Percentiles rank a stretch among this genome's conserved stretches.
phyloP scores from a whole-genome alignment of 2,329 filamentous ascomycete species.

The Ophioceras dolichostomum region DNA sequence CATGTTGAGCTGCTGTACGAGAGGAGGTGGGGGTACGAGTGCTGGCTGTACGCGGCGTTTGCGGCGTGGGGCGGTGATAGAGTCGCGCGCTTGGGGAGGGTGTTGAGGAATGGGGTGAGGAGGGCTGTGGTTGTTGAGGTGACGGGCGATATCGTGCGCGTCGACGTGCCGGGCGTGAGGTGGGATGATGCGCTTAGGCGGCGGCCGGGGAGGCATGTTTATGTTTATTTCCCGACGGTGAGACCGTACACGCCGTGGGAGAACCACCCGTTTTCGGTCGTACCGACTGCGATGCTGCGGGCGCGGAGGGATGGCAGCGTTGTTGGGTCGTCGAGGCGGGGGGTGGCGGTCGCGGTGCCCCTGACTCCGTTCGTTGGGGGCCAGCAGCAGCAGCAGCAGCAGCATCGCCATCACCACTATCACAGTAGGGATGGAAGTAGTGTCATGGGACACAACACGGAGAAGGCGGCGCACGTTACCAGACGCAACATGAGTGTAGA shows the following conservation, averaged over 20 bases:
- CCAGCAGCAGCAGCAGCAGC: too few relatives aligned
- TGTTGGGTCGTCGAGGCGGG: too few relatives aligned
- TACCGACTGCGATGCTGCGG: constrained; percentile 14
- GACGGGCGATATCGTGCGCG: constrained; percentile 17
- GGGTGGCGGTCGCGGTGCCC: too few relatives aligned
- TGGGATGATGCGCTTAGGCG: constrained; percentile 17
- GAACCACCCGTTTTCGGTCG: constrained; percentile 40
- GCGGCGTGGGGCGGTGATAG: constrained; percentile 28
- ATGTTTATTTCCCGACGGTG: constrained; percentile 36
- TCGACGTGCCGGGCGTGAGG: constrained; percentile 15
- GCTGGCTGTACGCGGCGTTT: constrained; percentile 10
- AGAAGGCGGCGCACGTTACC: too few relatives aligned
- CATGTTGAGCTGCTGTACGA: constrained; percentile 2
- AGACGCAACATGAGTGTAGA: too few relatives aligned
- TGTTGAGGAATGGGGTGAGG: constrained; percentile 23
- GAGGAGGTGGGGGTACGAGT: background rate
- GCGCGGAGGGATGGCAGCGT: background rate
- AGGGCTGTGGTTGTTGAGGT: constrained; percentile 12
- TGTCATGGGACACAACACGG: too few relatives aligned
- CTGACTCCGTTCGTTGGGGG: too few relatives aligned
- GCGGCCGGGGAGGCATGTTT: constrained; percentile 24
- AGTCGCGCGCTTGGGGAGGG: constrained; percentile 22
- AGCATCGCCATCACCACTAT: too few relatives aligned
- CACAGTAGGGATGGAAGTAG: too few relatives aligned
- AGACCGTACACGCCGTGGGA: constrained; percentile 30